Percentiles rank a stretch among this genome's conserved stretches.
Conservation (phyloP, 2,329 filamentous ascomycete species). For the Fusarium sp. region DNA sequence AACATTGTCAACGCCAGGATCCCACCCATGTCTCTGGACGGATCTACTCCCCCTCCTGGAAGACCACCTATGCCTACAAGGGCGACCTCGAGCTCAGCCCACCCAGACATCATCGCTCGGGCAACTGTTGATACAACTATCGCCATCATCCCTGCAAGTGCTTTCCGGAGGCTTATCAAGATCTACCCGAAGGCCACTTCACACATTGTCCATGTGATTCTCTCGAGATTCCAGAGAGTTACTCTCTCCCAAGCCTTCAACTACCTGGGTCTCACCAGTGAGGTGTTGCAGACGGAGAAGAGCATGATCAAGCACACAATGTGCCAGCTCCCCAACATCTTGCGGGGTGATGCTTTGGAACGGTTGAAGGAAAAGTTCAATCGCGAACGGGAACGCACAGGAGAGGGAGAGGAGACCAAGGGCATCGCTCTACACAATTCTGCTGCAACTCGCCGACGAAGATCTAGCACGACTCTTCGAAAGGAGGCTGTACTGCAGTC, state of each 20-base stretch:
- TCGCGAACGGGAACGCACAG: constrained; percentile 83
- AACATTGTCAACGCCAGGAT: constrained; percentile 60
- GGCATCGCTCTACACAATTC: constrained; percentile 95
- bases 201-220: constrained; percentile 96
- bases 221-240: constrained; percentile 93
- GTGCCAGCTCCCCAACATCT: constrained; percentile 89
- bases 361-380: constrained; percentile 93
- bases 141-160: constrained; percentile 96
- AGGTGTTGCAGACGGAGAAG: constrained; percentile 92
- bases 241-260: constrained; percentile 94
- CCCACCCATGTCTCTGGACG: constrained; percentile 80
- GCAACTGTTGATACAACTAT: constrained; percentile 97
- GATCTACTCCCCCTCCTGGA: constrained; percentile 44
- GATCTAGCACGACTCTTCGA: constrained; percentile 78
- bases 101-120: constrained; percentile 96
- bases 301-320: constrained; percentile 93
- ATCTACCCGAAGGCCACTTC: constrained; percentile 96
- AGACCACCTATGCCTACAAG: constrained; percentile 57
- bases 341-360: constrained; percentile 84
- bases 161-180: constrained; percentile 90
- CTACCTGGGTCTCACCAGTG: constrained; percentile 90
- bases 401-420: constrained; percentile 81
- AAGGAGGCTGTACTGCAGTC: constrained; percentile 84
- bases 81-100: constrained; percentile 76
- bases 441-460: constrained; percentile 70